Conservation (phyloP, 768 basidiomycete species). For the Calocybe indica region DNA sequence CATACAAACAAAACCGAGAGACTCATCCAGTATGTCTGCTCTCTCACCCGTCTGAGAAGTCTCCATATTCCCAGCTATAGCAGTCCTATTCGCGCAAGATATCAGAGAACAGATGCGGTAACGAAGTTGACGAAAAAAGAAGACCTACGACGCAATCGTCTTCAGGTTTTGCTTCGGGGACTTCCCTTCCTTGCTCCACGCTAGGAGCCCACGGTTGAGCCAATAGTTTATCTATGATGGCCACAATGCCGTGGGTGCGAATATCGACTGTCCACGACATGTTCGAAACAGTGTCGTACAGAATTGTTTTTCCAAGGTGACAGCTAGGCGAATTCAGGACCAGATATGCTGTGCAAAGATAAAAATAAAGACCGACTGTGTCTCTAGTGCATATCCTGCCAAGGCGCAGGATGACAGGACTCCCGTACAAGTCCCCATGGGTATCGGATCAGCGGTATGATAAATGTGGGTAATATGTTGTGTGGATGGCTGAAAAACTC, state of each 20-base stretch:
- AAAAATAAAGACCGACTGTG: conserved; percentile 36
- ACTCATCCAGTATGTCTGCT: neutral
- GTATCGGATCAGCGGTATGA: conserved; percentile 92
- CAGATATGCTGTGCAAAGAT: neutral
- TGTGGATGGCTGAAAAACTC: conserved; percentile 48
- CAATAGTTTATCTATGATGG: conserved; percentile 68
- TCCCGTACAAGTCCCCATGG: conserved; percentile 86
- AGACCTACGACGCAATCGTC: conserved; percentile 63
- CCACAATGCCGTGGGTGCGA: conserved; percentile 71
- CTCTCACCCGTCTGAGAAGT: conserved; percentile 15
- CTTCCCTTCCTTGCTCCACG: conserved; percentile 51
- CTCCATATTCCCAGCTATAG: conserved; percentile 61
- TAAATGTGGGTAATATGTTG: conserved; percentile 87
- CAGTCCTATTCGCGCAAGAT: conserved; percentile 37
- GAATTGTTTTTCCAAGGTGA: conserved; percentile 75
- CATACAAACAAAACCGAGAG: no score
- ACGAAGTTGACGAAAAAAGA: neutral
- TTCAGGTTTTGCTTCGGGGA: conserved; percentile 46
- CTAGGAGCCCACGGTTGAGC: conserved; percentile 62
- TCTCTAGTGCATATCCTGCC: conserved; percentile 88
- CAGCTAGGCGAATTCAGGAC: conserved; percentile 39
- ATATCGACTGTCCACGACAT: conserved; percentile 80
- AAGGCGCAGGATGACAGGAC: conserved; percentile 75
- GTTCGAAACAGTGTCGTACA: conserved; percentile 87
- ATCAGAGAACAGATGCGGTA: neutral